These are phyloP conservation scores for Paramyrothecium roridum DNA, from an alignment of 2,329 filamentous ascomycete genomes.

Conservation along the genomic window DNA sequence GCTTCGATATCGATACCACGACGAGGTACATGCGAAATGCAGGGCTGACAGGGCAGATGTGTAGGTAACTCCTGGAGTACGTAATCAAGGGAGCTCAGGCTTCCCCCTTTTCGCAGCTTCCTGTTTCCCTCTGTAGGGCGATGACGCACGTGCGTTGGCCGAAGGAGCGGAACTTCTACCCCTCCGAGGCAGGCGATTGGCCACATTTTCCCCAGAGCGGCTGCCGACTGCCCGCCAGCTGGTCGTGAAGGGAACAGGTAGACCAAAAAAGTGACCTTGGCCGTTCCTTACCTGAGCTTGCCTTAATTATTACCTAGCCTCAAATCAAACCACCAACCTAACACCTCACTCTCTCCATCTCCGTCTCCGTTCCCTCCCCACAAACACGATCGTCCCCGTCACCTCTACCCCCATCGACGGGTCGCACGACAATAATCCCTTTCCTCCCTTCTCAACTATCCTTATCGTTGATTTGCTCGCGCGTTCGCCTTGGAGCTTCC, in stretches of 20 bases:
- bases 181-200: slow-evolving; percentile 13
- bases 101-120: neutral
- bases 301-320: slow-evolving; percentile 2
- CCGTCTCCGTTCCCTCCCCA: slow-evolving; percentile 11
- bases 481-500: slow-evolving; percentile 9
- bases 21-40: too few species aligned
- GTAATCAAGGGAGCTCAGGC: neutral
- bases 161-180: slow-evolving; percentile 16
- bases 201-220: slow-evolving; percentile 3
- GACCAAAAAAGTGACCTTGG: slow-evolving; percentile 23
- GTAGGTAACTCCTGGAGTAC: neutral
- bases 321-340: slow-evolving; percentile 16
- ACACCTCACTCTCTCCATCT: slow-evolving; percentile 11
- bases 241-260: slow-evolving; percentile 25
- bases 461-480: slow-evolving; percentile 14
- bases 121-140: neutral
- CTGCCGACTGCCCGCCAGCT: slow-evolving; percentile 1
- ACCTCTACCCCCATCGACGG: slow-evolving; percentile 18
- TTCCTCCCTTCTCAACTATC: slow-evolving; percentile 10
- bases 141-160: neutral
- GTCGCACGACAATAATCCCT: slow-evolving; percentile 11
- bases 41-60: too few species aligned
- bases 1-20: too few species aligned
- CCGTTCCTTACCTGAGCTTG: neutral
- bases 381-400: slow-evolving; percentile 19